These are phyloP conservation scores for Protomyces gravidus DNA, from an alignment of 1,139 yeast species.

Conservation along the genomic window DNA sequence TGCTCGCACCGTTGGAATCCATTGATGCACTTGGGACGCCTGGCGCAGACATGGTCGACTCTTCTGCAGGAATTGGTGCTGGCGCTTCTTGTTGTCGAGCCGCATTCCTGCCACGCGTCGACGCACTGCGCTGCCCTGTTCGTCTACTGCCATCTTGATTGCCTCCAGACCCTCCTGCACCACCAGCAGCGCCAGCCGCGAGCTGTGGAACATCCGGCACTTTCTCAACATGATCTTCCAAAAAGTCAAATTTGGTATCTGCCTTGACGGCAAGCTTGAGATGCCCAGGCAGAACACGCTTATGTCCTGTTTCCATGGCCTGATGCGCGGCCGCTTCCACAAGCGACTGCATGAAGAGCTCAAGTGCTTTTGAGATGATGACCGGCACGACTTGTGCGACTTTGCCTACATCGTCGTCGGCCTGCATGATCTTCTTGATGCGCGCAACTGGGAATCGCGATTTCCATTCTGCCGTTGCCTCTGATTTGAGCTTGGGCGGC, in stretches of 20 bases:
- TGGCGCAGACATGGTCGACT: too few species aligned
- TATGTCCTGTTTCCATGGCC: conserved; percentile 70
- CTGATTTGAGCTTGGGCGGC: conserved; percentile 26
- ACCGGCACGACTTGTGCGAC: conserved; percentile 98
- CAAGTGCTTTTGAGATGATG: conserved; percentile 85
- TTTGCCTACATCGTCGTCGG: conserved; percentile 96
- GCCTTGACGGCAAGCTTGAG: conserved; percentile 76
- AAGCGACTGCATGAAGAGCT: conserved; percentile 81
- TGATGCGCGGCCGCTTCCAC: conserved; percentile 79
- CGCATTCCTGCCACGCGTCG: background rate
- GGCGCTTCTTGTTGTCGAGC: background rate
- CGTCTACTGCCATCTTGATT: background rate
- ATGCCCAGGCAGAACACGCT: conserved; percentile 78
- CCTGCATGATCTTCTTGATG: conserved; percentile 92
- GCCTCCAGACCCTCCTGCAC: background rate
- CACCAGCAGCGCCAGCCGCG: background rate
- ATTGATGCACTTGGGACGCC: too few species aligned
- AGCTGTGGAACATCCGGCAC: conserved; percentile 1
- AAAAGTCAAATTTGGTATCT: conserved; percentile 88
- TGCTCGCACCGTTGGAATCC: background rate
- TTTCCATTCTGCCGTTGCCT: conserved; percentile 23
- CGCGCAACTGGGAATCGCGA: conserved; percentile 51
- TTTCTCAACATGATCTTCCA: conserved; percentile 67
- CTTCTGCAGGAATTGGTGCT: background rate
- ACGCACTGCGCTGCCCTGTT: background rate